Evolutionary conservation across 441 rosid genomes (phyloP).

Genomic region (Aleurites moluccanus): DNA sequence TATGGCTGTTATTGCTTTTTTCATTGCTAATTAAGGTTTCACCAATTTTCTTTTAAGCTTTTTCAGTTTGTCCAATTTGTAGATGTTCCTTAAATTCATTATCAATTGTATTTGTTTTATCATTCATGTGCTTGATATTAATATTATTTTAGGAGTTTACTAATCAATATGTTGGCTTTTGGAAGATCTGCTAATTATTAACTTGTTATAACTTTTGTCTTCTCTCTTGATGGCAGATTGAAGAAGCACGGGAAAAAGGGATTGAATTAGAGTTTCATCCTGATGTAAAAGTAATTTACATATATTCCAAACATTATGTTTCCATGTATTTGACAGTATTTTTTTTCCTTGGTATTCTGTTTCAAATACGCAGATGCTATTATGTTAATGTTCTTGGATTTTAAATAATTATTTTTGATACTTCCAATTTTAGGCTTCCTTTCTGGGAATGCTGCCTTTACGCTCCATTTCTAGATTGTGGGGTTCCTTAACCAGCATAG

Average conservation of each 20-base stretch:
- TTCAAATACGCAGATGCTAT: constrained; percentile 2
- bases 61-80: neutral
- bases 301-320: constrained; percentile 16
- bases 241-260: constrained; percentile 80
- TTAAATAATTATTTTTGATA: constrained; percentile 15
- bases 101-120: neutral
- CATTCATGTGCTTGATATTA: neutral
- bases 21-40: neutral
- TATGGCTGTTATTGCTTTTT: neutral
- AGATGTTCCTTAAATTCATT: neutral
- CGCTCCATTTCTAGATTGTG: constrained; percentile 84
- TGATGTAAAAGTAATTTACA: constrained; percentile 59
- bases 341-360: constrained; percentile 6
- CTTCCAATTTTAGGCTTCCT: constrained; percentile 56
- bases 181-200: neutral
- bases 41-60: neutral
- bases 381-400: constrained; percentile 11
- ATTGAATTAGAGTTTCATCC: constrained; percentile 78
- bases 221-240: constrained; percentile 47
- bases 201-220: constrained; percentile 13
- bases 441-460: constrained; percentile 74
- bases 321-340: neutral
- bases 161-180: neutral
- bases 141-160: constrained; percentile 12
- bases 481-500: constrained; percentile 71